phyloP scores from a whole-genome alignment of 1,284 basidiomycete species.

The Fistulinella cinereoalba region DNA sequence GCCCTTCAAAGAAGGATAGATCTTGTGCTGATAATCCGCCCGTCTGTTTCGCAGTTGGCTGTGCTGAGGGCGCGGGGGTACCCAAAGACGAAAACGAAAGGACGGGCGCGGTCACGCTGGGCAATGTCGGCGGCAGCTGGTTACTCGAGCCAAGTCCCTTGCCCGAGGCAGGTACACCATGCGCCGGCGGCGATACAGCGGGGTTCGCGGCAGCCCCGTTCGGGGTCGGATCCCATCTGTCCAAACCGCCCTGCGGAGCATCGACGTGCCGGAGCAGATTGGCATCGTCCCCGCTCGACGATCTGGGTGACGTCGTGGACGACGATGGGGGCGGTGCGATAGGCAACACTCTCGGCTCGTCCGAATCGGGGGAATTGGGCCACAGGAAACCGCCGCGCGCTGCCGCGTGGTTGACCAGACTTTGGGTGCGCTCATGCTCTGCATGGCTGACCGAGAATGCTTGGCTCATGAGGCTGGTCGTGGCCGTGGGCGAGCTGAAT shows the following conservation, averaged over 20 bases:
- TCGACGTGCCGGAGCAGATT: constrained; percentile 19
- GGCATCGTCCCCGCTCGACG: constrained; percentile 3
- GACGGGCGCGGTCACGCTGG: constrained; percentile 7
- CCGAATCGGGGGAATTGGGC: constrained; percentile 48
- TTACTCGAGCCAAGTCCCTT: constrained; percentile 2
- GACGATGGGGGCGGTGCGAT: constrained; percentile 46
- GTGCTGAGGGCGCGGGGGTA: neutral
- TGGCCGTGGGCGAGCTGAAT: constrained; percentile 17
- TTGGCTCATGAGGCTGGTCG: constrained; percentile 18
- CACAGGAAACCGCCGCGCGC: constrained; percentile 49
- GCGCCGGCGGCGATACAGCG: neutral
- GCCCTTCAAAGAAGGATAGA: constrained; percentile 71
- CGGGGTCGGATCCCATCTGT: neutral
- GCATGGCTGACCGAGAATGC: constrained; percentile 21
- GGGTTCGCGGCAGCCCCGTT: neutral
- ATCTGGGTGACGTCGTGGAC: constrained; percentile 40
- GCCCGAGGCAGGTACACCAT: neutral
- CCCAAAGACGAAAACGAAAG: constrained; percentile 10
- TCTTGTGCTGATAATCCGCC: constrained; percentile 66
- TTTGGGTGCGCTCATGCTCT: constrained; percentile 51
- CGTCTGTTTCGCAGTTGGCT: constrained; percentile 24
- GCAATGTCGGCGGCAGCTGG: constrained; percentile 6
- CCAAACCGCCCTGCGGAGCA: neutral
- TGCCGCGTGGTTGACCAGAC: constrained; percentile 53
- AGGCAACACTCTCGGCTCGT: neutral